Percentiles rank a stretch among this genome's conserved stretches.
These are phyloP conservation scores for Eucalyptus virginea DNA, from an alignment of 345 rosid species.

Conservation along the genomic window DNA sequence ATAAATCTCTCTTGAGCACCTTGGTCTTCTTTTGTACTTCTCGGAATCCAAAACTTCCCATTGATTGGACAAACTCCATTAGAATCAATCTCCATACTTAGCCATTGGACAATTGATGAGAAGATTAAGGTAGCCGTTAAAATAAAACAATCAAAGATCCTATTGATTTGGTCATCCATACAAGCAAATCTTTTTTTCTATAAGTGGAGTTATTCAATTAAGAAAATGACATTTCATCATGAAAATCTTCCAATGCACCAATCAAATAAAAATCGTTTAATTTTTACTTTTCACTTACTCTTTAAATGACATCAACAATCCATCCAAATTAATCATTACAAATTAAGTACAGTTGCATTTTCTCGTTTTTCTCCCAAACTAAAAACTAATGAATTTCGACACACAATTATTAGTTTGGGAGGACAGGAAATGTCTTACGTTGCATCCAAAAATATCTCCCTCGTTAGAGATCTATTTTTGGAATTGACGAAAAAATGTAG, in stretches of 20 bases:
- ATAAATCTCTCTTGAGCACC: too few relatives aligned
- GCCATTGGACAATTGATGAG: too few relatives aligned
- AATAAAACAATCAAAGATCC: too few relatives aligned
- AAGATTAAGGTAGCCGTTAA: too few relatives aligned
- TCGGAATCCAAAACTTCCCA: too few relatives aligned
- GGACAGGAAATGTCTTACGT: not conserved
- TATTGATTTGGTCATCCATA: too few relatives aligned
- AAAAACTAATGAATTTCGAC: not conserved
- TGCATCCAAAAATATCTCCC: not conserved
- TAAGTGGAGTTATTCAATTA: too few relatives aligned
- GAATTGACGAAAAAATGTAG: not conserved
- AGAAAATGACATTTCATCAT: too few relatives aligned
- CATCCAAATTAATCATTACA: not conserved
- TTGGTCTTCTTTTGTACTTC: too few relatives aligned
- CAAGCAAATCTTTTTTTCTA: too few relatives aligned
- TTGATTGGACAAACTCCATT: too few relatives aligned
- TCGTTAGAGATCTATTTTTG: not conserved
- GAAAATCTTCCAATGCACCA: not conserved
- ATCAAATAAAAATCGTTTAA: not conserved
- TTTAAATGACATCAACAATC: not conserved
- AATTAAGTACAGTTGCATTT: not conserved
- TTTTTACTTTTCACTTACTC: not conserved
- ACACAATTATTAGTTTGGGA: not conserved
- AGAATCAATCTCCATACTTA: too few relatives aligned
- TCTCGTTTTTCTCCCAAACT: not conserved